phyloP scores from a whole-genome alignment of 768 basidiomycete genomes.

The Suillus subaureus region DNA sequence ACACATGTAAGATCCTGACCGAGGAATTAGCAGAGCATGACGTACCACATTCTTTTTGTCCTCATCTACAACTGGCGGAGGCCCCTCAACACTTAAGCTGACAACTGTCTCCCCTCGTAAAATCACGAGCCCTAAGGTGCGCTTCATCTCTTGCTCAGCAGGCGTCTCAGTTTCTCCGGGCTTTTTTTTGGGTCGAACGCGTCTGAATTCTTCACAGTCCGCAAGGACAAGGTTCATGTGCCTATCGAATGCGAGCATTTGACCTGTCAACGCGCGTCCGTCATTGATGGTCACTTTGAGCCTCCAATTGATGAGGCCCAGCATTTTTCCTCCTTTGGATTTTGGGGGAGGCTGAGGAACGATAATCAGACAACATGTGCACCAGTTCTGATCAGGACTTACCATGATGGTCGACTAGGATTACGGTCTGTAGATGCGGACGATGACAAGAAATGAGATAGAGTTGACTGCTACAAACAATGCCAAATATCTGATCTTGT shows the following conservation, averaged over 20 bases:
- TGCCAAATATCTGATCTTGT: background rate
- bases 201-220: conserved; percentile 97
- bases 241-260: conserved; percentile 99
- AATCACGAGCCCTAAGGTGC: conserved; percentile 95
- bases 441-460: conserved; percentile 18
- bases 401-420: conserved; percentile 59
- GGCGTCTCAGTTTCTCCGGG: conserved; percentile 70
- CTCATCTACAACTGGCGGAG: conserved; percentile 88
- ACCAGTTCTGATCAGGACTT: conserved; percentile 20
- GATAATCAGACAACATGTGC: conserved; percentile 13
- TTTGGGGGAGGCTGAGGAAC: conserved; percentile 82
- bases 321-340: conserved; percentile 98
- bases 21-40: conserved; percentile 16
- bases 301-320: conserved; percentile 96
- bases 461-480: background rate
- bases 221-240: conserved; percentile 99
- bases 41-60: conserved; percentile 83
- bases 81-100: conserved; percentile 92
- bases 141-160: conserved; percentile 91
- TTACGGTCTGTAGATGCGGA: conserved; percentile 17
- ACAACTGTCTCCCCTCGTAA: conserved; percentile 96
- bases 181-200: conserved; percentile 92
- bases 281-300: conserved; percentile 97
- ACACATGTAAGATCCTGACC: conserved; percentile 22
- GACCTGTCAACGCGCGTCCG: conserved; percentile 91